Percentiles rank a stretch among this genome's conserved stretches.
Evolutionary conservation across 345 rosid species (phyloP).

Genomic region (rapeseed (Brassica napus)): Da-Ae NC_063434.1:2514001-2514500

Average conservation of each 20-base stretch:
- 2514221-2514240: neutral
- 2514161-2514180: neutral
- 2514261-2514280: neutral
- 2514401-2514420: neutral
- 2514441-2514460: neutral
- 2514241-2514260: neutral
- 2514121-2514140: neutral
- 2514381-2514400: neutral
- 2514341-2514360: neutral
- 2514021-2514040: neutral
- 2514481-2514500: neutral
- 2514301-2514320: neutral
- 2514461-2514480: neutral
- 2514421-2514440: neutral
- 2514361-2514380: neutral
- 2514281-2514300: neutral
- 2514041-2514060: neutral
- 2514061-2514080: neutral
- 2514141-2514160: neutral
- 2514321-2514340: neutral
- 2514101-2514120: neutral
- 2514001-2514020: neutral
- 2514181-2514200: neutral
- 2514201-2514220: neutral
- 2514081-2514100: neutral